phyloP scores from a whole-genome alignment of 371 early-diverging fungal species.

The Saksenaea oblongispora region DNA sequence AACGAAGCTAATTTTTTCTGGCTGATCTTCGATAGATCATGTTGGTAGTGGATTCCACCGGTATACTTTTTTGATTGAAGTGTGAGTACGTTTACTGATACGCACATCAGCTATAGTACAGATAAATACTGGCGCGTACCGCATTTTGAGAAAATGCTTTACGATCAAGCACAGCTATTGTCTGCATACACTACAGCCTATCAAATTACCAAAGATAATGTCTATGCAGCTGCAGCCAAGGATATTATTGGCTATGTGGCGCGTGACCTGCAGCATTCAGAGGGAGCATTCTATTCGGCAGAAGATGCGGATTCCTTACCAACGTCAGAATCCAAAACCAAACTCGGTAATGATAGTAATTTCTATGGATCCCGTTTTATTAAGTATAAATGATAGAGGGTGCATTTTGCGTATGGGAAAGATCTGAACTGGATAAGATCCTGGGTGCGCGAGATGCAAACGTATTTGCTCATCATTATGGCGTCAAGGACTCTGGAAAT shows the following conservation, averaged over 20 bases:
- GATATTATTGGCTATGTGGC: slow-evolving; percentile 62
- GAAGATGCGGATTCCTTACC: slow-evolving; percentile 73
- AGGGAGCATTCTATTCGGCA: slow-evolving; percentile 68
- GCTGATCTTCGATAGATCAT: slow-evolving; percentile 47
- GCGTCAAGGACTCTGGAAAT: slow-evolving; percentile 59
- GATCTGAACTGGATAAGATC: slow-evolving; percentile 40
- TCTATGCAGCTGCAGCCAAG: slow-evolving; percentile 45
- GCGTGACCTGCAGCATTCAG: slow-evolving; percentile 46
- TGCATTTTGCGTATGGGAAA: slow-evolving; percentile 70
- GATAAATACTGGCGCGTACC: slow-evolving; percentile 50
- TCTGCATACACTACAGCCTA: slow-evolving; percentile 49
- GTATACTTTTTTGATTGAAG: slow-evolving; percentile 21
- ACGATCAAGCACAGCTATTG: slow-evolving; percentile 72
- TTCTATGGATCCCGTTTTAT: not conserved
- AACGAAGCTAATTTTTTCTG: too few species aligned
- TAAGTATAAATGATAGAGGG: slow-evolving; percentile 44
- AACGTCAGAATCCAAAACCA: slow-evolving; percentile 26
- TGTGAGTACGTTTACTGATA: slow-evolving; percentile 20
- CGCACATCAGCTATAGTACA: slow-evolving; percentile 34
- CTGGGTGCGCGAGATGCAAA: slow-evolving; percentile 39
- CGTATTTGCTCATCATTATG: slow-evolving; percentile 51
- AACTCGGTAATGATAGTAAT: slow-evolving; percentile 31
- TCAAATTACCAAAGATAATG: slow-evolving; percentile 48
- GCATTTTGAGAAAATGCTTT: slow-evolving; percentile 73
- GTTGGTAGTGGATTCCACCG: slow-evolving; percentile 64